These are phyloP conservation scores for Cocos nucifera DNA, from an alignment of 176 grass and related monocot genomes.

Conservation along the genomic window DNA sequence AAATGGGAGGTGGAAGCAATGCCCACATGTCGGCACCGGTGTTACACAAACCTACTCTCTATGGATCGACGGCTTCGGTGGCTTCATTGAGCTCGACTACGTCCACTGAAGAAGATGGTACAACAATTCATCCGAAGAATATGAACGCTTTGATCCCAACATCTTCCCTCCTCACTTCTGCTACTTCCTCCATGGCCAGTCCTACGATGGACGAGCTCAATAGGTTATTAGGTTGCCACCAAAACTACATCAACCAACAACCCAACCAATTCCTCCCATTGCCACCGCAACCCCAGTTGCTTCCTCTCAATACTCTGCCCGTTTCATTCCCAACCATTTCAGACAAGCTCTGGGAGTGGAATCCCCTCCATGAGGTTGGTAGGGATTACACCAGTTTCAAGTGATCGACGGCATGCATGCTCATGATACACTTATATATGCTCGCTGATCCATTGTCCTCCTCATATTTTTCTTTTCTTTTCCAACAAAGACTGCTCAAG, in stretches of 20 bases:
- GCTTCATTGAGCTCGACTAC: slow-evolving; percentile 25
- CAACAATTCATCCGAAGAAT: slow-evolving; percentile 30
- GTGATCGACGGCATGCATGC: slow-evolving; percentile 23
- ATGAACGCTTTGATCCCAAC: slow-evolving; percentile 38
- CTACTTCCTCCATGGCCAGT: slow-evolving; percentile 40
- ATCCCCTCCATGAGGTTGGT: slow-evolving; percentile 27
- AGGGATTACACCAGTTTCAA: slow-evolving; percentile 67
- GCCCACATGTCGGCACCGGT: not conserved
- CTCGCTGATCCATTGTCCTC: slow-evolving; percentile 5
- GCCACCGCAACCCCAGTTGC: slow-evolving; percentile 19
- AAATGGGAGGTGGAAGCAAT: slow-evolving; percentile 16
- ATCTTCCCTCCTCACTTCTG: slow-evolving; percentile 59
- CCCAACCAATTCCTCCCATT: slow-evolving; percentile 32
- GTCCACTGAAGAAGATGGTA: slow-evolving; percentile 15
- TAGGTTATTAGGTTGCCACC: slow-evolving; percentile 37
- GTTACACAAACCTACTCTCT: slow-evolving; percentile 13
- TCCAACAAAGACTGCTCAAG: not conserved
- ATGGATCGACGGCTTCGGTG: slow-evolving; percentile 12
- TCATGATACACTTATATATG: slow-evolving; percentile 7
- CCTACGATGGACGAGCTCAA: slow-evolving; percentile 64
- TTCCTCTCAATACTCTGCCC: slow-evolving; percentile 25
- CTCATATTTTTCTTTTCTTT: slow-evolving; percentile 1
- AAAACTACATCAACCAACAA: slow-evolving; percentile 34
- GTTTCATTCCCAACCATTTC: slow-evolving; percentile 48
- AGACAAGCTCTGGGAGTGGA: slow-evolving; percentile 97